A percentile compares a stretch with the other conserved stretches of the same genome.
phyloP scores from a whole-genome alignment of 805 yeast genomes.

The Candida berthetii region DNA sequence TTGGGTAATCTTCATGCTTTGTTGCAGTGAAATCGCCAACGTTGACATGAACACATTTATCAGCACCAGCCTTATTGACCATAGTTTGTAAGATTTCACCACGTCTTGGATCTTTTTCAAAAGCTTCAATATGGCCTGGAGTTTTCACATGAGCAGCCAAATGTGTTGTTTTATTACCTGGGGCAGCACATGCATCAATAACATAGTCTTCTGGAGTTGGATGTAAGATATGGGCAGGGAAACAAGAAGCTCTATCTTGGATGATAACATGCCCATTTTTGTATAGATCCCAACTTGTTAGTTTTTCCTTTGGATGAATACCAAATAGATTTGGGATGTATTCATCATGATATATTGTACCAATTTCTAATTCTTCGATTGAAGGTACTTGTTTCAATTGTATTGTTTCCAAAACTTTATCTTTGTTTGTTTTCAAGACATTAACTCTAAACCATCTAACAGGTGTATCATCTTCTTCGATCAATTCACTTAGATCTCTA shows the following conservation, averaged over 20 bases:
- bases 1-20: constrained; percentile 45
- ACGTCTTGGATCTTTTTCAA: constrained; percentile 78
- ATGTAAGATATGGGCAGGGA: constrained; percentile 81
- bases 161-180: constrained; percentile 97
- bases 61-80: constrained; percentile 74
- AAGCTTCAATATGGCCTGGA: constrained; percentile 56
- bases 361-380: constrained; percentile 40
- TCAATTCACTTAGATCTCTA: constrained; percentile 42
- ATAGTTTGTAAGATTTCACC: constrained; percentile 65
- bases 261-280: constrained; percentile 74
- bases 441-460: constrained; percentile 80
- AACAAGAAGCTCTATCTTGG: constrained; percentile 96
- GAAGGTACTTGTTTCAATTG: constrained; percentile 39
- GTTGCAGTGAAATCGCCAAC: constrained; percentile 42
- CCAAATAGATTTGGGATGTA: constrained; percentile 77
- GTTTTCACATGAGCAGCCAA: constrained; percentile 57
- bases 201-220: constrained; percentile 56
- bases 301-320: constrained; percentile 65
- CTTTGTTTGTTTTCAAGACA: constrained; percentile 40
- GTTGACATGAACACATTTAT: constrained; percentile 35
- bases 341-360: constrained; percentile 65
- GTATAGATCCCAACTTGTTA: constrained; percentile 67
- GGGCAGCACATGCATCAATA: constrained; percentile 96
- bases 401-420: constrained; percentile 27
- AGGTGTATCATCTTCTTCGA: constrained; percentile 60